Conservation (phyloP, 768 basidiomycete species). For the Mycena rosella region DNA sequence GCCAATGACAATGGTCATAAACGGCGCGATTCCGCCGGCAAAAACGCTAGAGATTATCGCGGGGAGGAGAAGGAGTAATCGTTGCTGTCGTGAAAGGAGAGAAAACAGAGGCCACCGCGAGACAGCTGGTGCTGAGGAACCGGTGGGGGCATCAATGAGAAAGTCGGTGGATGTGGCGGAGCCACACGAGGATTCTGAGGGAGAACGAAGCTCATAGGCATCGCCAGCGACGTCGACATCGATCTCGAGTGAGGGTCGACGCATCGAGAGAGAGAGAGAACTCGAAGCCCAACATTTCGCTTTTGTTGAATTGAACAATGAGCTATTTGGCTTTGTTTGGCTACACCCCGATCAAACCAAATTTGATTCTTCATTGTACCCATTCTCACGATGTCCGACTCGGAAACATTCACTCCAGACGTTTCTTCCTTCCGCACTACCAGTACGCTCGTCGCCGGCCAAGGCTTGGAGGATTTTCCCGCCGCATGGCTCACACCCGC, state of each 20-base stretch:
- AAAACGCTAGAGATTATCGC: constrained; percentile 73
- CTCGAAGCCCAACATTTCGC: not conserved
- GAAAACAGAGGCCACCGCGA: constrained; percentile 68
- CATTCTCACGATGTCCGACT: too few species aligned
- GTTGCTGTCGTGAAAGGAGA: constrained; percentile 69
- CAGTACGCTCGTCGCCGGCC: too few species aligned
- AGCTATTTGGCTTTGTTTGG: constrained; percentile 10
- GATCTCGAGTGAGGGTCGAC: constrained; percentile 15
- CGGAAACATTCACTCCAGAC: too few species aligned
- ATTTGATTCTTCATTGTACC: too few species aligned
- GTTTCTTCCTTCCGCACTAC: too few species aligned
- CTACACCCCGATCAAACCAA: too few species aligned
- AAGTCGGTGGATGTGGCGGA: constrained; percentile 26
- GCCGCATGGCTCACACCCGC: not conserved
- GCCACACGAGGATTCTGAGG: not conserved
- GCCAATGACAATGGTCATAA: constrained; percentile 89
- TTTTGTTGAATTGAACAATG: constrained; percentile 3
- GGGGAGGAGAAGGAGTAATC: constrained; percentile 71
- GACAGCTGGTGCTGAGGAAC: constrained; percentile 57
- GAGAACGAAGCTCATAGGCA: constrained; percentile 10
- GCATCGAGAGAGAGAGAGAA: constrained; percentile 4
- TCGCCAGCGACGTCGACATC: constrained; percentile 30
- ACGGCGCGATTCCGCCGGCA: constrained; percentile 82
- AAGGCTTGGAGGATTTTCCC: not conserved
- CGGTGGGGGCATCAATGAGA: constrained; percentile 16